Conservation (phyloP, 2,329 filamentous ascomycete genomes). For the Cladophialophora exuberans region DNA sequence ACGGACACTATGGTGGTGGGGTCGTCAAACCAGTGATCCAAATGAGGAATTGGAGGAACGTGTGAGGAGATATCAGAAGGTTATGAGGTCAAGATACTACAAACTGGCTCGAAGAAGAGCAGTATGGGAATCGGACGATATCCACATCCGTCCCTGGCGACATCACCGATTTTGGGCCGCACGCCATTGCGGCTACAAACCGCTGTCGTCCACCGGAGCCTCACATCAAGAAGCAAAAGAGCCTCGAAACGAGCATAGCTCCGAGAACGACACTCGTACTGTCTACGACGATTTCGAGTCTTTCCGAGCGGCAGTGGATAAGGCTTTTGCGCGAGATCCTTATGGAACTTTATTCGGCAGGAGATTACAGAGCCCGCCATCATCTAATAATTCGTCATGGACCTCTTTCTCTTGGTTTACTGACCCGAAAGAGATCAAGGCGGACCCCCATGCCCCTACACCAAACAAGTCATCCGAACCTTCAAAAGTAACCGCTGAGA, state of each 20-base stretch:
- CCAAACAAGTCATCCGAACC: constrained; percentile 5
- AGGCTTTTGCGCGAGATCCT: constrained; percentile 42
- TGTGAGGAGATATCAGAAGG: constrained; percentile 27
- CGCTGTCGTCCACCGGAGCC: constrained; percentile 20
- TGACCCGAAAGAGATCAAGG: constrained; percentile 22
- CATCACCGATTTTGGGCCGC: constrained; percentile 6
- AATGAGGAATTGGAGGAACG: constrained; percentile 31
- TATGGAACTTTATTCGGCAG: constrained; percentile 46
- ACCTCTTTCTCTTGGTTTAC: constrained; percentile 39
- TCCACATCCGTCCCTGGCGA: constrained; percentile 18
- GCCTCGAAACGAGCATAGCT: neutral
- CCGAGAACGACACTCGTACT: constrained; percentile 2
- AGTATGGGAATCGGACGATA: constrained; percentile 32
- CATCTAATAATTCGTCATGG: constrained; percentile 32
- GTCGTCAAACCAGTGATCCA: constrained; percentile 15
- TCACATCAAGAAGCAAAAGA: constrained; percentile 14
- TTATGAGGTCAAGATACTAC: constrained; percentile 32
- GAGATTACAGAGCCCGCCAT: constrained; percentile 32
- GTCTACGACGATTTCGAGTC: constrained; percentile 39
- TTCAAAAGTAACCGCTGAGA: neutral
- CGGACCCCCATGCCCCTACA: neutral
- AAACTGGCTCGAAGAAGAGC: constrained; percentile 28
- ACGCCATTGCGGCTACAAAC: constrained; percentile 19
- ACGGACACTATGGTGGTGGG: constrained; percentile 34
- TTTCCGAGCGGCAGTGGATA: constrained; percentile 41